Conservation (phyloP, 164 flowering plant genomes). For the Berberis thunbergii region DNA sequence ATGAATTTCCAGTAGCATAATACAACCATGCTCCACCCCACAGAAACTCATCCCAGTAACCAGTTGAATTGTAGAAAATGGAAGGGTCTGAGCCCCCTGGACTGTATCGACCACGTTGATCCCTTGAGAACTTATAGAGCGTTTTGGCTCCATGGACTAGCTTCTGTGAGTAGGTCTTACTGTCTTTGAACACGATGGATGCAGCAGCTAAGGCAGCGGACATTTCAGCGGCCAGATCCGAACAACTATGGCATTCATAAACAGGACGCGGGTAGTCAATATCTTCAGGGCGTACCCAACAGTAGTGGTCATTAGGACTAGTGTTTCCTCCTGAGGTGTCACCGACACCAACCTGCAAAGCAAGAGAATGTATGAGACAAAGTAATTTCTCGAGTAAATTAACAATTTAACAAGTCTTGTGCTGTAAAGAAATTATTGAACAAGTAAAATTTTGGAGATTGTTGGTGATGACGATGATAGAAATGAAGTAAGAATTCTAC, state of each 20-base stretch:
- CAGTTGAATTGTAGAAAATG: slow-evolving; percentile 69
- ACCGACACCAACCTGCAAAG: not conserved
- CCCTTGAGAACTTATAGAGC: slow-evolving; percentile 67
- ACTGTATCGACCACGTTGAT: slow-evolving; percentile 80
- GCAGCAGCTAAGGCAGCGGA: slow-evolving; percentile 96
- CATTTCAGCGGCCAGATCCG: slow-evolving; percentile 98
- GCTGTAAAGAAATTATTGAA: no score
- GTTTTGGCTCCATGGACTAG: slow-evolving; percentile 91
- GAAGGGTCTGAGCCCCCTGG: slow-evolving; percentile 45
- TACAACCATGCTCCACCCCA: slow-evolving; percentile 98
- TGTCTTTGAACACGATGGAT: slow-evolving; percentile 93
- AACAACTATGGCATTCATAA: slow-evolving; percentile 51
- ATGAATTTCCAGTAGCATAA: slow-evolving; percentile 83
- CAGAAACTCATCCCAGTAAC: slow-evolving; percentile 86
- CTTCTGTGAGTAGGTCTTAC: slow-evolving; percentile 84
- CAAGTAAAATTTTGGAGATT: no score
- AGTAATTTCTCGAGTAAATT: no score
- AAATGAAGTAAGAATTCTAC: no score
- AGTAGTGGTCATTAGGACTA: slow-evolving; percentile 78
- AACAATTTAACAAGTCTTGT: no score
- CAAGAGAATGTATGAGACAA: no score
- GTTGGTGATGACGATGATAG: no score
- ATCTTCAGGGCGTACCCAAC: slow-evolving; percentile 98
- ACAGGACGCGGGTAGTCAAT: slow-evolving; percentile 78
- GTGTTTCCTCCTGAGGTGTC: slow-evolving; percentile 1